These are phyloP conservation scores for Cucurbita maxima DNA, from an alignment of 306 rosid species.

Conservation along the genomic window DNA sequence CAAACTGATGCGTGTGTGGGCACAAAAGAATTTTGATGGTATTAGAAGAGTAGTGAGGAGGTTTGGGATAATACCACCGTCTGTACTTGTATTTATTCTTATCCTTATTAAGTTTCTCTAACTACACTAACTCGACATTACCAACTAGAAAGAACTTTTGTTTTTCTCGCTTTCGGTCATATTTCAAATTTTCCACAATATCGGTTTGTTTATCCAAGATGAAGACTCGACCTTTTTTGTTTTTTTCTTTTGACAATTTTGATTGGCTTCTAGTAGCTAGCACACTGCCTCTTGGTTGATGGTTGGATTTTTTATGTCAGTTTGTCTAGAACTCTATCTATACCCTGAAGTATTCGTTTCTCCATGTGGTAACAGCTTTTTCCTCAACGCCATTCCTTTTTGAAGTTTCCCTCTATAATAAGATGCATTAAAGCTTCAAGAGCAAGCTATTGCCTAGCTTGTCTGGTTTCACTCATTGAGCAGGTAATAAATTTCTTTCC, in stretches of 20 bases:
- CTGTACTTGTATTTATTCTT: background rate
- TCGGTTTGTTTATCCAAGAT: background rate
- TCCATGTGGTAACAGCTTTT: conserved; percentile 42
- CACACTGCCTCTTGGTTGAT: background rate
- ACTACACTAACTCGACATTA: background rate
- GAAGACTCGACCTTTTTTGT: background rate
- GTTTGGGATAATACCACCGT: background rate
- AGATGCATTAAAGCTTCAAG: conserved; percentile 39
- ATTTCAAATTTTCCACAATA: background rate
- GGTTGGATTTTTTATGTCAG: background rate
- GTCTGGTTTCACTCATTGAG: conserved; percentile 80
- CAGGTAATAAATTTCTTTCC: conserved; percentile 43
- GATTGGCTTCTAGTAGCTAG: background rate
- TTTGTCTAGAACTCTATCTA: background rate
- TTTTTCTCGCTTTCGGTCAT: background rate
- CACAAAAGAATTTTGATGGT: background rate
- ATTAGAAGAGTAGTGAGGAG: background rate
- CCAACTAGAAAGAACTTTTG: background rate
- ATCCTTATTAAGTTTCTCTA: background rate
- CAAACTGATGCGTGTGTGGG: background rate
- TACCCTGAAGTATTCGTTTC: conserved; percentile 11
- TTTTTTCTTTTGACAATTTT: background rate
- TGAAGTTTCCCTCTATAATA: conserved; percentile 37
- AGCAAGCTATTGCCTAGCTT: conserved; percentile 63
- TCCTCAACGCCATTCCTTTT: conserved; percentile 28